Conservation (phyloP, 1,139 yeast genomes). For the Pichia sp. region DNA sequence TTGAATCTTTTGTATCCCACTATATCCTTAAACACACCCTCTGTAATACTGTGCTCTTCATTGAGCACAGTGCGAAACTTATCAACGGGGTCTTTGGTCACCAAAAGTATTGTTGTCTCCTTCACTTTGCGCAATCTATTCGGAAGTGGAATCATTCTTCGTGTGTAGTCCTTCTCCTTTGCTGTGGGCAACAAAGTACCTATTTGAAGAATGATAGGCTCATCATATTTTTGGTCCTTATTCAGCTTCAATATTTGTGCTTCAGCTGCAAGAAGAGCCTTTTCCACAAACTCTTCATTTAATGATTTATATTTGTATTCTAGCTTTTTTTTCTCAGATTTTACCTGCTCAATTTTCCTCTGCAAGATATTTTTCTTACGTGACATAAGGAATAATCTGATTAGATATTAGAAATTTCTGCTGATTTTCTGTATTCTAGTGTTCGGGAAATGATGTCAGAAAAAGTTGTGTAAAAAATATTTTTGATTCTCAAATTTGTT, state of each 20-base stretch:
- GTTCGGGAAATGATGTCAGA: no score
- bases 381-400: slow-evolving; percentile 2
- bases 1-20: slow-evolving; percentile 51
- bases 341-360: slow-evolving; percentile 1
- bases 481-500: no score
- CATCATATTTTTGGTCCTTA: slow-evolving; percentile 18
- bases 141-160: slow-evolving; percentile 59
- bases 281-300: slow-evolving; percentile 1
- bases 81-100: slow-evolving; percentile 63
- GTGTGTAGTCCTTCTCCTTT: slow-evolving; percentile 47
- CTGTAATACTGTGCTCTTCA: slow-evolving; percentile 45
- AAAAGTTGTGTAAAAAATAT: no score
- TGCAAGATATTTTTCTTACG: slow-evolving; percentile 8
- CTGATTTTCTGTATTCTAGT: no score
- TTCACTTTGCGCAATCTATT: slow-evolving; percentile 41
- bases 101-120: slow-evolving; percentile 45
- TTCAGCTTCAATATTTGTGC: slow-evolving; percentile 16
- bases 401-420: no score
- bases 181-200: slow-evolving; percentile 46
- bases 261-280: slow-evolving; percentile 15
- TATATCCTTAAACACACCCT: slow-evolving; percentile 51
- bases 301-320: slow-evolving; percentile 9
- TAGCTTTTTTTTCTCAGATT: slow-evolving; percentile 2
- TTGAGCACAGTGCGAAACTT: slow-evolving; percentile 43
- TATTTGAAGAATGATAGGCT: slow-evolving; percentile 44